Base-by-base conservation (phyloP, 139 green algal genomes). In the Coelastrella sp. region DNA sequence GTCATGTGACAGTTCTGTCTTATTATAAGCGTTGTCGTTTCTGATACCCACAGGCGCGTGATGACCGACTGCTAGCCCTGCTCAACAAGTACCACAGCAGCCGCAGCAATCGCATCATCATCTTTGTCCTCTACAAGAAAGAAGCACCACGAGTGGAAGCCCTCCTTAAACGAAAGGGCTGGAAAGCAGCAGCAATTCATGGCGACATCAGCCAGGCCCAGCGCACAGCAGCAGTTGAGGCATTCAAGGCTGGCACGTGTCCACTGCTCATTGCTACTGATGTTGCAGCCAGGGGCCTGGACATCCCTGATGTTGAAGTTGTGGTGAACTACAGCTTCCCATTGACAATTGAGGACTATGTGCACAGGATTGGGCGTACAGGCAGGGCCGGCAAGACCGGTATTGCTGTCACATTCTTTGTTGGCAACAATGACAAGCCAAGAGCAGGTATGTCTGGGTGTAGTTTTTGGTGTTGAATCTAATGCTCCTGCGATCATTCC, bases 111-210 rank as follows among this genome's bases (percentile, higher is more conserved):
- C 93, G 96, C 78, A 91, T 98, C 56, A 96, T 99, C 82, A 95
- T 99, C n/a, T 99, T 99, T 90, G 97, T 98, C 87, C 94, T 99
- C 68, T 99, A 99, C 95, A 99, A 99, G 91, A 99, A 98, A 93
- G 98, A 99, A 92, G 97, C 97, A 35, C 92, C 93, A 59, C 93
- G 96, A 0, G 94, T 99, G 75, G 97, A 99, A 93, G 22, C 91
- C 57, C 87, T 96, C 82, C 93, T 99, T 63, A 87, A 93, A 20
- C 90, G 94, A 75, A 94, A 92, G 85, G 96, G 96, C 70, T 98
- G 95, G 94, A 96, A 96, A 86, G 95, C 95, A 75, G 88, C 88
- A 4, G 94, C 95, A 58, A 95, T 99, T 25, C 98, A 99, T 79
- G 98, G 98, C 8, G 98, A 99, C 92, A 97, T 98, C 90, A 95